phyloP scores from a whole-genome alignment of 805 yeast species.

The Cyberlindnera samutprakarnensis region DNA sequence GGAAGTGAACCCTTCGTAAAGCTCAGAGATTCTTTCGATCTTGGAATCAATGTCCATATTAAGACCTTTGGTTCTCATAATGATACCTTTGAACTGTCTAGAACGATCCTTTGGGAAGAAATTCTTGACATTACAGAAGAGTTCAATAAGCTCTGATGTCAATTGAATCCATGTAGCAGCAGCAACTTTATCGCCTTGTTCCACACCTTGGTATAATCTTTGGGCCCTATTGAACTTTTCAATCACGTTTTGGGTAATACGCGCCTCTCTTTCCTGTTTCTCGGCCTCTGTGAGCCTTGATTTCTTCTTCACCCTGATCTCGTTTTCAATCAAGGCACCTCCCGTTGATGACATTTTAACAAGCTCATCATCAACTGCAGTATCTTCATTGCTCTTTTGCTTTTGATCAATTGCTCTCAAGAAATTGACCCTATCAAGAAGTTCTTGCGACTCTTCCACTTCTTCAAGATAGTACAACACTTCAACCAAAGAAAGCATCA shows the following conservation, averaged over 20 bases:
- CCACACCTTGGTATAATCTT: conserved; percentile 42
- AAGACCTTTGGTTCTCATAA: conserved; percentile 52
- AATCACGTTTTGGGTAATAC: conserved; percentile 48
- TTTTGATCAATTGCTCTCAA: conserved; percentile 25
- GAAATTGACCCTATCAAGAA: conserved; percentile 44
- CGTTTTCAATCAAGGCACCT: conserved; percentile 20
- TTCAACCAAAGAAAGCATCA: conserved; percentile 75
- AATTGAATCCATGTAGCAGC: conserved; percentile 74
- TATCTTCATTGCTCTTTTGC: conserved; percentile 16
- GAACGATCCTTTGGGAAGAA: conserved; percentile 76
- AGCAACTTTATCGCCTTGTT: conserved; percentile 49
- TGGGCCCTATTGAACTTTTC: conserved; percentile 49
- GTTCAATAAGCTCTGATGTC: conserved; percentile 77
- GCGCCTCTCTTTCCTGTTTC: conserved; percentile 45
- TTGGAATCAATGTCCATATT: conserved; percentile 66
- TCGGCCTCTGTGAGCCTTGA: conserved; percentile 36
- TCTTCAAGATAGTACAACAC: conserved; percentile 62
- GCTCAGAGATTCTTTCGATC: conserved; percentile 56
- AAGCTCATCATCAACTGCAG: conserved; percentile 1
- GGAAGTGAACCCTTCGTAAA: conserved; percentile 48
- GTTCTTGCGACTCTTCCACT: conserved; percentile 43
- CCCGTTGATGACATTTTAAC: conserved; percentile 2
- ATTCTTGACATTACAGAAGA: conserved; percentile 67
- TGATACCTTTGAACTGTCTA: conserved; percentile 59
- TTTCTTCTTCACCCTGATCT: conserved; percentile 21